Percentiles rank a stretch among this genome's conserved stretches.
These are phyloP conservation scores for Lasiosphaeria hispida DNA, from an alignment of 495 filamentous ascomycete species.

Conservation along the genomic window DNA sequence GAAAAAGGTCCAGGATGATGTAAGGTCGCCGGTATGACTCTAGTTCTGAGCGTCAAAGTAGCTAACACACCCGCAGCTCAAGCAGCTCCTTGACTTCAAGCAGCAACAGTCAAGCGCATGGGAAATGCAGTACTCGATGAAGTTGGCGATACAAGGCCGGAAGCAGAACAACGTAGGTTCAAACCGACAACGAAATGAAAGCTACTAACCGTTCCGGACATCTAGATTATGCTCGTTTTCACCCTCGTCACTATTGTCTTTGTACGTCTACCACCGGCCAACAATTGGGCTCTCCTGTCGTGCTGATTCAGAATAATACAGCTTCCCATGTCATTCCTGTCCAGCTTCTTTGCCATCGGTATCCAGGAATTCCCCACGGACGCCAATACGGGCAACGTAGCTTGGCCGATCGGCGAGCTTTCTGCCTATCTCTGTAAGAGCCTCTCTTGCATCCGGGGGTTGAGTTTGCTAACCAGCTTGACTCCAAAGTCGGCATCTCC, in stretches of 20 bases:
- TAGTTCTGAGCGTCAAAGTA: neutral
- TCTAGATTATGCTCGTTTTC: constrained; percentile 3
- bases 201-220: too few relatives aligned
- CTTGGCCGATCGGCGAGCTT: constrained; percentile 8
- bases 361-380: constrained; percentile 14
- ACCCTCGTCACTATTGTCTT: constrained; percentile 11
- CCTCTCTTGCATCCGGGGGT: too few relatives aligned
- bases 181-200: neutral
- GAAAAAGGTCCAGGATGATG: constrained; percentile 4
- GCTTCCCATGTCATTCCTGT: constrained; percentile 23
- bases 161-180: constrained; percentile 4
- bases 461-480: neutral
- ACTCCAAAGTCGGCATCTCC: constrained; percentile 17
- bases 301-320: neutral
- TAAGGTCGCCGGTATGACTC: neutral
- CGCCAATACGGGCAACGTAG: constrained; percentile 3
- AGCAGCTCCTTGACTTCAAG: constrained; percentile 12
- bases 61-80: neutral
- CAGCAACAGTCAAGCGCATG: constrained; percentile 11
- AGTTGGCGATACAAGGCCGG: constrained; percentile 7
- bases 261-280: neutral
- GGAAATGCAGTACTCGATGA: constrained; percentile 7
- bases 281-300: too few relatives aligned
- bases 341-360: constrained; percentile 17
- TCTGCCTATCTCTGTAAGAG: constrained; percentile 14